Conservation (phyloP, 352 stramenopile genomes). For the Halophytophthora polymorphica region DNA sequence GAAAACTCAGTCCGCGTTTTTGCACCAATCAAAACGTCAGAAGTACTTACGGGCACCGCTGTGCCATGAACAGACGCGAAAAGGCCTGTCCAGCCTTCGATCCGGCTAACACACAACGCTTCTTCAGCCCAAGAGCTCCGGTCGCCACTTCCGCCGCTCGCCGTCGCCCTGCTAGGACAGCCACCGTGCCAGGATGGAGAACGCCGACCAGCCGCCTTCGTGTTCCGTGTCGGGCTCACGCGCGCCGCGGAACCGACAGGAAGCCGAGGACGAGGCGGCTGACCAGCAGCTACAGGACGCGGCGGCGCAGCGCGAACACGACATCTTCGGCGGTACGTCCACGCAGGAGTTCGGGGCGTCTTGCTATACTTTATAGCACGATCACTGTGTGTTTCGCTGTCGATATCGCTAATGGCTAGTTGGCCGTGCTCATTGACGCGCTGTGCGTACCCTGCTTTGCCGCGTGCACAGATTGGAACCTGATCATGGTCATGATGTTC, state of each 20-base stretch:
- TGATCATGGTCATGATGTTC: constrained; percentile 85
- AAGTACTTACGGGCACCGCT: no score
- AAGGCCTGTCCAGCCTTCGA: no score
- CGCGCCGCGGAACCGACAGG: constrained; percentile 16
- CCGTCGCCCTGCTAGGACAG: no score
- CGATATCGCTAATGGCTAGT: not conserved
- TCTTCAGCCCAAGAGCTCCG: no score
- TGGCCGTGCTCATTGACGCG: not conserved
- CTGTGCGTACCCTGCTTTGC: constrained; percentile 2
- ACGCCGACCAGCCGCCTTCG: constrained; percentile 25
- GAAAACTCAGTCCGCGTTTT: no score
- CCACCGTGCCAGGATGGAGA: constrained; percentile 24
- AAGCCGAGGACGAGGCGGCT: constrained; percentile 12
- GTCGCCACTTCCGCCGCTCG: no score
- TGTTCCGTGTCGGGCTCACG: constrained; percentile 37
- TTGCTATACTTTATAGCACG: not conserved
- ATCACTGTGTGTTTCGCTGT: no score
- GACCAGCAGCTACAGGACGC: constrained; percentile 12
- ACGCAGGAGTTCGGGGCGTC: no score
- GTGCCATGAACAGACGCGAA: no score
- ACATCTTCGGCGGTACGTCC: constrained; percentile 81
- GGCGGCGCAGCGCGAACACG: constrained; percentile 44
- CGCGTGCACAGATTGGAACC: constrained; percentile 53
- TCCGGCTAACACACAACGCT: no score
- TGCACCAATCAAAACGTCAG: no score